Evolutionary conservation across 768 basidiomycete species (phyloP), one percentile per base, ranked within the genome.

Genomic region (Phylloporus sp.): DNA sequence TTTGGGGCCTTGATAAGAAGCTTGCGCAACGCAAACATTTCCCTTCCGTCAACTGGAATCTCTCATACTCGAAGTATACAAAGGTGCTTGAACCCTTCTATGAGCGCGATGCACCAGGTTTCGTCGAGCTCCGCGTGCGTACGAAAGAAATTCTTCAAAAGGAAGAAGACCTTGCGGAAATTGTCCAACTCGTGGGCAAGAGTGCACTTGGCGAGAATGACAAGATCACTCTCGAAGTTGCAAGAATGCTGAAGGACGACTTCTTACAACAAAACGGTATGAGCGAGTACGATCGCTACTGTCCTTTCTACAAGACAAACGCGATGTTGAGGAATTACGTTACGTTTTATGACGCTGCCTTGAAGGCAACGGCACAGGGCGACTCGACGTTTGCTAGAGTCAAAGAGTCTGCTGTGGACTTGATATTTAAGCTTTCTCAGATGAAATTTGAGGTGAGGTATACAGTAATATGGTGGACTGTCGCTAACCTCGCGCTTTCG

Each of bases 1-100:
- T 99, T 80, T 99, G 96, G 96, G 96, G 96, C 67, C 80, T 99
- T 22, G 96, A 98, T 72, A 99, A 99, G 82, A 93, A 95, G 65
- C 82, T 98, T 49, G 96, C 96, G 3, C 96, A 98, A 66, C 81
- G 95, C 53, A 98, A 99, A 69, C 94, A 99, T 66, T 99, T 99
- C 79, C 96, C 96, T 2, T 96, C 94, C n/a, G 95, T 99, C 67
- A 97, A 99, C 72, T 99, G 96, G 96, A 96, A 85, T 55, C 73
- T 96, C n/a, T 99, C 96, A 9, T 98, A 98, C 69, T 98, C 96
- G 49, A 99, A 99, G 68, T 98, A 99, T 70, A 88, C 85, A 52
- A 94, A 93, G 63, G 83, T 93, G 9, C 80, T 97, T 32, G 93
- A 95, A 59, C 80, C 87, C 1, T 85, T 93, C 69, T 99, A 98